phyloP scores from a whole-genome alignment of 1,284 basidiomycete genomes.

The Anthracocystis walkeri region DNA sequence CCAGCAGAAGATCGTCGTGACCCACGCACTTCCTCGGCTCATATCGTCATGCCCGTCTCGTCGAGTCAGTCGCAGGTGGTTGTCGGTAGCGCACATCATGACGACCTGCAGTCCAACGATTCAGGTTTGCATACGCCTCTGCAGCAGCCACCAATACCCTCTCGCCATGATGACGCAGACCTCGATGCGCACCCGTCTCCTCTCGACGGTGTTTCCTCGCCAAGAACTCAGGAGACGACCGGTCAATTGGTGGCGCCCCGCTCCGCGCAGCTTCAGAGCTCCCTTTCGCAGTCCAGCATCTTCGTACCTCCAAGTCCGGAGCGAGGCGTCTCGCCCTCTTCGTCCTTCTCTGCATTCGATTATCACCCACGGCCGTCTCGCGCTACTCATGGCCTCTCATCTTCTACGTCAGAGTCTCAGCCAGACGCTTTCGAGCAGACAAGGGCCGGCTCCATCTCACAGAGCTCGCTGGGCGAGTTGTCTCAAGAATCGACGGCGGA shows the following conservation, averaged over 20 bases:
- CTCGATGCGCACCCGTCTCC: constrained; percentile 1
- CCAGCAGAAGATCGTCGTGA: constrained; percentile 44
- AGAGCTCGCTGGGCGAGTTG: not conserved
- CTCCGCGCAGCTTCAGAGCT: constrained; percentile 15
- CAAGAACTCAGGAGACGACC: not conserved
- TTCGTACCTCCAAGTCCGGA: constrained; percentile 29
- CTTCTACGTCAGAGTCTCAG: not conserved
- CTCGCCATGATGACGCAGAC: not conserved
- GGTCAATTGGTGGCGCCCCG: not conserved
- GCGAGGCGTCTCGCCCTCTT: constrained; percentile 29
- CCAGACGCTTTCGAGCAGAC: not conserved
- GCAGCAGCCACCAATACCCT: constrained; percentile 15
- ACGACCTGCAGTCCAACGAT: constrained; percentile 3
- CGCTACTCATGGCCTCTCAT: constrained; percentile 8
- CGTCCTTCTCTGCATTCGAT: constrained; percentile 28
- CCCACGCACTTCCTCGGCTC: constrained; percentile 37
- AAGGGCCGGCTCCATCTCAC: not conserved
- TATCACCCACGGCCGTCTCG: constrained; percentile 20
- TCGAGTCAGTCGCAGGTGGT: constrained; percentile 19
- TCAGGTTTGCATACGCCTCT: constrained; percentile 1
- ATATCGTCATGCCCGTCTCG: constrained; percentile 34
- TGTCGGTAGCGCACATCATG: constrained; percentile 6
- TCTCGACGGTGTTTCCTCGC: not conserved
- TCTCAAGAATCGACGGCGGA: not conserved
- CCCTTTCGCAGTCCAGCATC: constrained; percentile 25